phyloP scores from a whole-genome alignment of 768 basidiomycete species.

The Lentinula boryana region DNA sequence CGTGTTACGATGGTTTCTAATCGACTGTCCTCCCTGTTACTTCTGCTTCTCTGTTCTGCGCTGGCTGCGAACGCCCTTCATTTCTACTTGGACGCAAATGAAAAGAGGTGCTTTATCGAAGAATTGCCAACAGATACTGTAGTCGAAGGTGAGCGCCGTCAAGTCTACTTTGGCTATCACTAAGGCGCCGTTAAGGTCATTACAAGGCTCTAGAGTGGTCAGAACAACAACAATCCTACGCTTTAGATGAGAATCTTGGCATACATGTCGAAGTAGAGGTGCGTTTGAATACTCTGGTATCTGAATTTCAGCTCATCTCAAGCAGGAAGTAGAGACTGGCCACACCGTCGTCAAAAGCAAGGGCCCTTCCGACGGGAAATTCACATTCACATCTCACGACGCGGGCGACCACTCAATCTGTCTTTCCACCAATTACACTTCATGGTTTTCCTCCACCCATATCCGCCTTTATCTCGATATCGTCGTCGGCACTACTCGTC shows the following conservation, averaged over 20 bases:
- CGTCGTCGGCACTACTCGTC: slow-evolving; percentile 81
- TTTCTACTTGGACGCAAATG: slow-evolving; percentile 93
- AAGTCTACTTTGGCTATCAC: slow-evolving; percentile 1
- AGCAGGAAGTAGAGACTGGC: slow-evolving; percentile 79
- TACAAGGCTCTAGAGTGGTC: slow-evolving; percentile 93
- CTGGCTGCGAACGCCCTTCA: slow-evolving; percentile 72
- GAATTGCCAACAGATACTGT: slow-evolving; percentile 95
- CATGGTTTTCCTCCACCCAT: slow-evolving; percentile 83
- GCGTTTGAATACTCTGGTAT: slow-evolving; percentile 19
- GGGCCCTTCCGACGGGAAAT: slow-evolving; percentile 86
- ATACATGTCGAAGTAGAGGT: slow-evolving; percentile 91
- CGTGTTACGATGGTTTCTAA: background rate
- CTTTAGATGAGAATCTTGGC: slow-evolving; percentile 70
- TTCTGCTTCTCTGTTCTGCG: slow-evolving; percentile 31
- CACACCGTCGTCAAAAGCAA: slow-evolving; percentile 82
- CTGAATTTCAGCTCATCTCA: background rate
- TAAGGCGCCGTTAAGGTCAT: slow-evolving; percentile 55
- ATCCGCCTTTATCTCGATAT: slow-evolving; percentile 95
- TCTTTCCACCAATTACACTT: slow-evolving; percentile 86
- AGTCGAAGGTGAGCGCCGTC: slow-evolving; percentile 65
- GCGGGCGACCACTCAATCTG: slow-evolving; percentile 97
- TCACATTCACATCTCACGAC: slow-evolving; percentile 97
- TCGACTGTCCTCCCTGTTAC: background rate
- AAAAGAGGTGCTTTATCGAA: slow-evolving; percentile 93
- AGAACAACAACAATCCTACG: slow-evolving; percentile 62